Evolutionary conservation across 768 basidiomycete genomes (phyloP), one percentile per base, ranked within the genome.

Genomic region (Rhodotorula babjevae): DNA sequence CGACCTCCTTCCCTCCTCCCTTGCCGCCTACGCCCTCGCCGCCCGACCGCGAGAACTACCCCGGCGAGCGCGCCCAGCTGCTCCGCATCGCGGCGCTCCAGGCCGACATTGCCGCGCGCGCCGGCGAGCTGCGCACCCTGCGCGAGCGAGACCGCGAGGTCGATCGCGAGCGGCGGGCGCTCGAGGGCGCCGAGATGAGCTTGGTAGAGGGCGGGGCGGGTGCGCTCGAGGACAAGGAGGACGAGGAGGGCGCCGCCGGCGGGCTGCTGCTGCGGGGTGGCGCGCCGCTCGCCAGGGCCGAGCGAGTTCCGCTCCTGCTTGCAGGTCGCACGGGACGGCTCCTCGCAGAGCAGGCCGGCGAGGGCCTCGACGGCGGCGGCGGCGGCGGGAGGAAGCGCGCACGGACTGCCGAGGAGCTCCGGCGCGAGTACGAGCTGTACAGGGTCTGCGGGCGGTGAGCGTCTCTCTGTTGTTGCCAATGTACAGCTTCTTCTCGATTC

Each of bases 31-130:
- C 18, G 40, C 19, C 36, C 0, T 60, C n/a, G n/a, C n/a, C n/a
- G n/a, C n/a, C 11, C 25, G 61, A 10, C 62, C 60, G 33, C 18
- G 66, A 72, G 52, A 64, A 55, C 63, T 72, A 72, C 52, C 66
- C 71, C 2, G 71, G 71, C 53, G 71, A 72, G 29, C 53, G 63
- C 36, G 64, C 62, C 18, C 71, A 72, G 50, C 62, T 72, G 25
- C 31, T 49, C 10, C 65, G 71, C n/a, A 67, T 72, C 62, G 66
- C 66, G 14, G 29, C 49, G 23, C 66, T 72, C 3, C 71, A 72
- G 52, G 23, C 33, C 2, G 71, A 72, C 31, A 72, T 72, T 16
- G 66, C 66, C 0, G 2, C 29, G 5, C 46, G 66, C 2, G 71
- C 66, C 1, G 33, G 33, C 46, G 62, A 67, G 62, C 62, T 72